phyloP scores from a whole-genome alignment of 73 alveolate genomes.

The Paramecium primaurelia region DNA sequence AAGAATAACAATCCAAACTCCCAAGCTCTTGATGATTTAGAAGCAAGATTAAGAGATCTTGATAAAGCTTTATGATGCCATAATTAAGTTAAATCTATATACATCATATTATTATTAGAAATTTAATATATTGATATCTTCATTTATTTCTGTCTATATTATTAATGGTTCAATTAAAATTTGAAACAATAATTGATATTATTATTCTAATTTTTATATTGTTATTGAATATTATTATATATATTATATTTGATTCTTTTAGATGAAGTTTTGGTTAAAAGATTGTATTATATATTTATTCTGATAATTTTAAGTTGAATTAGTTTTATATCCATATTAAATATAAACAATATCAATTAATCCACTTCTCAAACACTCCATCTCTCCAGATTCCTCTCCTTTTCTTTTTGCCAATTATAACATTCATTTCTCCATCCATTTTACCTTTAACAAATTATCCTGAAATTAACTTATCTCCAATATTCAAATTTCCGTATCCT shows the following conservation, averaged over 20 bases:
- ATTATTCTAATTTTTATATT: too few relatives aligned
- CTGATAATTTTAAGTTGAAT: not conserved
- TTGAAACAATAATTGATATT: not conserved
- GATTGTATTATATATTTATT: not conserved
- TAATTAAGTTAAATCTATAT: not conserved
- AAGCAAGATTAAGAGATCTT: not conserved
- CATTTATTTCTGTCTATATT: not conserved
- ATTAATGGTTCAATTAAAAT: not conserved
- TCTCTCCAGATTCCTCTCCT: not conserved
- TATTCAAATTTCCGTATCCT: not conserved
- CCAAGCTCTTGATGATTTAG: not conserved
- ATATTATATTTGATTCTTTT: not conserved
- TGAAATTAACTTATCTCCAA: not conserved
- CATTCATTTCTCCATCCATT: not conserved
- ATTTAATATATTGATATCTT: not conserved
- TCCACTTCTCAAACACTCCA: not conserved
- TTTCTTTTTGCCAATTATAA: not conserved
- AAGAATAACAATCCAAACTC: not conserved
- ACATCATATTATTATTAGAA: not conserved
- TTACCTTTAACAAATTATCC: not conserved
- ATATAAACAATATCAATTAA: not conserved
- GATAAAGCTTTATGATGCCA: not conserved
- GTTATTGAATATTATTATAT: not conserved
- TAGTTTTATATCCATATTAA: too few relatives aligned
- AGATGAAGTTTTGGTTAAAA: not conserved